A percentile compares a stretch with the other conserved stretches of the same genome.
Evolutionary conservation across 176 grass and related monocot species (phyloP).

Genomic region (Phyllostachys edulis): DNA sequence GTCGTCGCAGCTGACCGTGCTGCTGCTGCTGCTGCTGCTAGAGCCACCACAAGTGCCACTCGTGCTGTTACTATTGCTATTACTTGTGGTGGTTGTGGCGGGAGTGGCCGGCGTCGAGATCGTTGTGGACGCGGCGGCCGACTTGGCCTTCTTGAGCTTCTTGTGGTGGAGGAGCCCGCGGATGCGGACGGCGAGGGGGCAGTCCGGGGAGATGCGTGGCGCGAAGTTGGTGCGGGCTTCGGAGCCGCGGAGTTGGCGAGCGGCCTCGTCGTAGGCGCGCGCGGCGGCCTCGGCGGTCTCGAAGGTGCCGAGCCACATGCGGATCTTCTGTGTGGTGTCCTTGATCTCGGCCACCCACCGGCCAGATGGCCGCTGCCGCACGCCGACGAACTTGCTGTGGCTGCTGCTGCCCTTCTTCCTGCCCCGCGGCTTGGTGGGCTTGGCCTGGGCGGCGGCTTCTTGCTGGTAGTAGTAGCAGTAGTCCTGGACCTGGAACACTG

Average conservation of each 20-base stretch:
- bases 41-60: neutral
- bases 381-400: slow-evolving; percentile 87
- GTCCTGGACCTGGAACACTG: slow-evolving; percentile 34
- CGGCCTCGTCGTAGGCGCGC: slow-evolving; percentile 77
- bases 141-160: slow-evolving; percentile 63
- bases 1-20: slow-evolving; percentile 21
- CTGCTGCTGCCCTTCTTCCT: slow-evolving; percentile 52
- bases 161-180: slow-evolving; percentile 75
- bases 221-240: slow-evolving; percentile 89
- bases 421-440: slow-evolving; percentile 56
- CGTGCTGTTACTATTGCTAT: slow-evolving; percentile 26
- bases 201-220: slow-evolving; percentile 43
- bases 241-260: slow-evolving; percentile 75
- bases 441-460: slow-evolving; percentile 41
- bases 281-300: slow-evolving; percentile 78
- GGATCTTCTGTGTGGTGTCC: slow-evolving; percentile 91
- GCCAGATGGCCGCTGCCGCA: slow-evolving; percentile 71
- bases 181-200: slow-evolving; percentile 72
- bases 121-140: neutral
- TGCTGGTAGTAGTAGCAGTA: slow-evolving; percentile 62
- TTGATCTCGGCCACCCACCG: slow-evolving; percentile 98
- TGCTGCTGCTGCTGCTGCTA: slow-evolving; percentile 28
- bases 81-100: neutral
- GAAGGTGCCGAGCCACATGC: slow-evolving; percentile 94
- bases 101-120: neutral